These are phyloP conservation scores for Nicotiana paniculata DNA, from an alignment of 257 asterid species.

Conservation along the genomic window DNA sequence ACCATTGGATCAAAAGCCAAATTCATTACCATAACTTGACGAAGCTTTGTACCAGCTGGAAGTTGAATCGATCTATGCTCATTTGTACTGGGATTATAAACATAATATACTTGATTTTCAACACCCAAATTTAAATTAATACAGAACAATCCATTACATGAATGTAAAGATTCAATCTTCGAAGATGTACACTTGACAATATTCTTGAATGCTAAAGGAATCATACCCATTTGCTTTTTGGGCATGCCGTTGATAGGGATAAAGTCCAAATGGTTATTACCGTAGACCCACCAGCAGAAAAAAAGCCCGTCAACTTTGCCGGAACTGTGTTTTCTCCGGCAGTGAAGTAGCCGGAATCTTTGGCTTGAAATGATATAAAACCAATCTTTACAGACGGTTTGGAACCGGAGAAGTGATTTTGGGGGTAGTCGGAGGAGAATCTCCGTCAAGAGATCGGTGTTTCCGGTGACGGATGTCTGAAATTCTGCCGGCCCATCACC, in stretches of 20 bases:
- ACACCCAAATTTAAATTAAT: background rate
- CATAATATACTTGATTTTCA: background rate
- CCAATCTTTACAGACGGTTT: conserved; percentile 12
- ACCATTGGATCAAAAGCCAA: conserved; percentile 12
- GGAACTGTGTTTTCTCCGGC: background rate
- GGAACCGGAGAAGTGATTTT: conserved; percentile 15
- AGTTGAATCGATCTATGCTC: background rate
- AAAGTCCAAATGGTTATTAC: background rate
- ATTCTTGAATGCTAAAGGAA: background rate
- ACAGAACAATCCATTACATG: conserved; percentile 18
- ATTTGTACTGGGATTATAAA: conserved; percentile 20
- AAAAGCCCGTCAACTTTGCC: background rate
- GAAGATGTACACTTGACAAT: background rate
- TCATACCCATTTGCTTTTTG: background rate
- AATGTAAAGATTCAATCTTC: background rate
- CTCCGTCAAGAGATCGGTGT: conserved; percentile 2
- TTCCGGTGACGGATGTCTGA: background rate
- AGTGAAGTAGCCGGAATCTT: conserved; percentile 6
- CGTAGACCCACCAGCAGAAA: background rate
- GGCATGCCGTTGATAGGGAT: background rate
- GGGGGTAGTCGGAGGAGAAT: conserved; percentile 15
- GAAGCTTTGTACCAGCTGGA: background rate
- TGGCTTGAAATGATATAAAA: background rate
- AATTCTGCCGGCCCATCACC: too few relatives aligned
- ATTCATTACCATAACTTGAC: background rate